Base-by-base conservation (phyloP, 331 rosid genomes). In the Arachis monticola region DNA sequence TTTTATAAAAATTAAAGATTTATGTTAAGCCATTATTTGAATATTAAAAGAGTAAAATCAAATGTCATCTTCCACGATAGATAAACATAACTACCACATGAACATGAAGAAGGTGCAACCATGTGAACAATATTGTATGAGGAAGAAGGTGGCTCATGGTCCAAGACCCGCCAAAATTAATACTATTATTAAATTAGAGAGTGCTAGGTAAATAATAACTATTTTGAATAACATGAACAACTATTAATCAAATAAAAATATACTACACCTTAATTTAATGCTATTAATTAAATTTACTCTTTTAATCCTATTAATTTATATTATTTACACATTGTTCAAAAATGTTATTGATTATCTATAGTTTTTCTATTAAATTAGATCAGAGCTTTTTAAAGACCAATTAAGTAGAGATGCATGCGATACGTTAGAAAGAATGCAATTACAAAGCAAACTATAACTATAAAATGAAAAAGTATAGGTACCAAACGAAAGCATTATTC, bases 371-470 rank as follows among this genome's bases (percentile, higher is more conserved):
- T 27, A 11, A 41, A 66, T 47, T 66, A 27, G 57, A 66, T 47
- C 46, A 27, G 42, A 40, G 22, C 11, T 17, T 17, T 3, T 44
- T 22, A 59, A 45, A 58, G 68, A 45, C 59, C 67, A 59, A 44
- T 58, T 72, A 57, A 44, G 68, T 72, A 57, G 59, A 57, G 27
- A 58, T 6, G 68, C 67, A 10, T 72, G 76, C 58, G 67, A 30
- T 59, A 67, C 14, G 67, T 59, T 59, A 11, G 31, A 59, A 72
- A 13, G 58, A 22, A 45, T 45, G n/a, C 0, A 3, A n/a, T 11
- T 2, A 44, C 27, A 6, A 47, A n/a, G 8, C 27, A 40, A 55
- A 56, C 66, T 44, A 22, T 3, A 48, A 0, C 0, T 5, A 27
- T 27, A 14, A 6, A 64, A 11, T 42, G 17, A 42, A 0, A 1